These are phyloP conservation scores for Pistacia integerrima DNA, from an alignment of 345 rosid species.

Conservation along the genomic window DNA sequence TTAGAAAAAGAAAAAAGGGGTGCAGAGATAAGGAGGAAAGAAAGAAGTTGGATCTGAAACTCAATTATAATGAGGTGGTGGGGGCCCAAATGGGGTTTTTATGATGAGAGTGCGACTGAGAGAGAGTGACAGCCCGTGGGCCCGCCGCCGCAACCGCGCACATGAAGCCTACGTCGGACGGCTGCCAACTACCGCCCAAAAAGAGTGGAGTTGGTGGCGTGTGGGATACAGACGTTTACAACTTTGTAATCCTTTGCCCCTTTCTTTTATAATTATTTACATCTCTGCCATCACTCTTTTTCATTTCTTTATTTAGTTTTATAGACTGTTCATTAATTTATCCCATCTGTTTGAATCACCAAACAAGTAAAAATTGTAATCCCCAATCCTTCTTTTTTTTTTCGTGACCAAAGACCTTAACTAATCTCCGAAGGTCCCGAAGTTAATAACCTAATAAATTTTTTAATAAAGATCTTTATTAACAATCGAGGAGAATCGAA, in stretches of 20 bases:
- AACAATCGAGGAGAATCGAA: too few relatives aligned
- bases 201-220: constrained; percentile 27
- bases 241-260: not conserved
- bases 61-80: not conserved
- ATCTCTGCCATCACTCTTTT: not conserved
- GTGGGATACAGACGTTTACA: constrained; percentile 13
- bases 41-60: not conserved
- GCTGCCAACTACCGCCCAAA: constrained; percentile 29
- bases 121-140: not conserved
- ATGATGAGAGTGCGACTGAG: not conserved
- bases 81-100: not conserved
- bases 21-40: not conserved
- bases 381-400: too few relatives aligned
- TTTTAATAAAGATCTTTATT: too few relatives aligned
- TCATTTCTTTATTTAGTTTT: not conserved
- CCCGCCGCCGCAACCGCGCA: constrained; percentile 34
- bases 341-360: too few relatives aligned
- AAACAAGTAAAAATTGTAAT: too few relatives aligned
- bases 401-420: too few relatives aligned
- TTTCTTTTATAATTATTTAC: not conserved
- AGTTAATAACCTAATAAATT: too few relatives aligned
- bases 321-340: too few relatives aligned
- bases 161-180: constrained; percentile 29
- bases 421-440: too few relatives aligned
- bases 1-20: not conserved